Conservation (phyloP, 208 protist species). For the Acanthamoeba pearcei region DNA sequence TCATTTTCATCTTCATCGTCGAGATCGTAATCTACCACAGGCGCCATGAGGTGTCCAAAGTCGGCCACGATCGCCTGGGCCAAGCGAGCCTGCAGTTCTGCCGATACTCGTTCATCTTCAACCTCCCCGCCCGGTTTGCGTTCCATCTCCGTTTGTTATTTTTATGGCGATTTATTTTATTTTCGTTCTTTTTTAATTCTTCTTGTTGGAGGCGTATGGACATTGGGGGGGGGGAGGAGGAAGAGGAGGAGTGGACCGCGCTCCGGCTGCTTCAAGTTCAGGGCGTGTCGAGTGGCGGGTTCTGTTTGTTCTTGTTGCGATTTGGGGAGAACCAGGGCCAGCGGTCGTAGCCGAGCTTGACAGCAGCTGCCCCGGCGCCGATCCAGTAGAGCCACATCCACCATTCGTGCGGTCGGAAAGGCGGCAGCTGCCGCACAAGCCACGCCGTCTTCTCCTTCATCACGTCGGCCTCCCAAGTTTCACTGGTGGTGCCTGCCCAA, state of each 20-base stretch:
- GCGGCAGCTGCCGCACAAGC: background rate
- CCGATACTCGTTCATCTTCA: background rate
- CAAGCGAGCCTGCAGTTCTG: constrained; percentile 2
- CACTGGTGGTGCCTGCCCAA: background rate
- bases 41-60: background rate
- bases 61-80: constrained; percentile 35
- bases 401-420: background rate
- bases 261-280: no score
- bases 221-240: background rate
- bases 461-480: background rate
- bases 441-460: background rate
- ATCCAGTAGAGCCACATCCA: constrained; percentile 53
- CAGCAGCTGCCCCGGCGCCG: background rate
- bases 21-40: constrained; percentile 29
- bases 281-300: background rate
- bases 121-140: background rate
- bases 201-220: background rate
- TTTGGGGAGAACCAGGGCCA: constrained; percentile 13
- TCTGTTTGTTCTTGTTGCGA: background rate
- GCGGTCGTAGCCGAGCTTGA: constrained; percentile 44
- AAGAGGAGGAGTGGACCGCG: no score
- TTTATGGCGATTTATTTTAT: no score
- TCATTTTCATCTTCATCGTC: constrained; percentile 40
- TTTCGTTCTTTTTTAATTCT: background rate
- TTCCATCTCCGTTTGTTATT: background rate